Conservation (phyloP, 202 grass and related monocot genomes). For the Musa balbisiana region DNA sequence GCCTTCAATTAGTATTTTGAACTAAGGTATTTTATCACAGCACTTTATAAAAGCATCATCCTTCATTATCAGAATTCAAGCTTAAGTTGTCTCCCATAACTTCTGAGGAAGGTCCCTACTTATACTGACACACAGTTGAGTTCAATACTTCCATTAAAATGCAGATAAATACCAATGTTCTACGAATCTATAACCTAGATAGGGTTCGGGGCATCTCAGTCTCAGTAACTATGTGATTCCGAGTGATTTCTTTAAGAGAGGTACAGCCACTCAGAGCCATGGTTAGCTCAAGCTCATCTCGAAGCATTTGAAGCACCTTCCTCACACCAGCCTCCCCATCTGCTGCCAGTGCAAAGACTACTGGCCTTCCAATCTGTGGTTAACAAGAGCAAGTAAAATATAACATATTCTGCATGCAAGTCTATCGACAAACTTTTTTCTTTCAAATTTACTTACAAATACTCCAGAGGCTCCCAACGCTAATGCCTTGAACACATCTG, state of each 20-base stretch:
- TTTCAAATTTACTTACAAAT: conserved; percentile 42
- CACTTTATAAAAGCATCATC: neutral
- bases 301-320: conserved; percentile 83
- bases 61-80: neutral
- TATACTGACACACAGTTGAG: neutral
- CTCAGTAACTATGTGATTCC: conserved; percentile 54
- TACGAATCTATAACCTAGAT: conserved; percentile 38
- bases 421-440: too few species aligned
- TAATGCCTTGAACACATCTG: conserved; percentile 94
- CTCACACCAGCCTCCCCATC: conserved; percentile 81
- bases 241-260: conserved; percentile 60
- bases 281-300: conserved; percentile 84
- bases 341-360: conserved; percentile 70
- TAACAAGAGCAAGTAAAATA: neutral
- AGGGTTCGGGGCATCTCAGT: conserved; percentile 28
- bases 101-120: neutral
- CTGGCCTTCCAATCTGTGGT: conserved; percentile 71
- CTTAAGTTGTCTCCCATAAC: neutral
- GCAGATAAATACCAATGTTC: neutral
- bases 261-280: conserved; percentile 88
- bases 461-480: conserved; percentile 81
- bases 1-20: too few species aligned
- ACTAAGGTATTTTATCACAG: too few species aligned
- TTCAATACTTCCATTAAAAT: neutral
- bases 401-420: too few species aligned